These are phyloP conservation scores for Thuja plicata DNA, from an alignment of 83 land plant genomes.

Conservation along the genomic window DNA sequence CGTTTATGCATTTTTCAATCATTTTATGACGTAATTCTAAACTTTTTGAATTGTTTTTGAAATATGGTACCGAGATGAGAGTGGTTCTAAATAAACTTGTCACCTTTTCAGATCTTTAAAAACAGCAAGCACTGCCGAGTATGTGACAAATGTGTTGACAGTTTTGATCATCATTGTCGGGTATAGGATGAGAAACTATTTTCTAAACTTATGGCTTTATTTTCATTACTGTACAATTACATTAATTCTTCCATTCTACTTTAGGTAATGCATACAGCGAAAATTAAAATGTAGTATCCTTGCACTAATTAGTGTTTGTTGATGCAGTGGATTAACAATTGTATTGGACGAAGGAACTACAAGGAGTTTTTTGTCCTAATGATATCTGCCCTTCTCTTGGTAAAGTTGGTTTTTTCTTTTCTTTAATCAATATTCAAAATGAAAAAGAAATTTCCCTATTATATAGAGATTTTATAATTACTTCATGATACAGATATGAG, in stretches of 20 bases:
- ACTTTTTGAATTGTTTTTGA: neutral
- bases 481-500: neutral
- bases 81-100: neutral
- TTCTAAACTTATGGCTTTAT: neutral
- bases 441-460: neutral
- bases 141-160: constrained; percentile 92
- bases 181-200: constrained; percentile 28
- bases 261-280: neutral
- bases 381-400: constrained; percentile 80
- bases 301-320: neutral
- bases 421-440: neutral
- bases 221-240: neutral
- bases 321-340: constrained; percentile 97
- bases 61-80: neutral
- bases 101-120: constrained; percentile 63
- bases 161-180: constrained; percentile 96
- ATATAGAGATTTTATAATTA: neutral
- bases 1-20: neutral
- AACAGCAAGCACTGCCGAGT: constrained; percentile 93
- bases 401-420: constrained; percentile 23
- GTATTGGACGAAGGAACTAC: constrained; percentile 91
- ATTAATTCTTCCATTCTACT: neutral
- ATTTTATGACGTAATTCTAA: neutral
- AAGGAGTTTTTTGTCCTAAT: constrained; percentile 75
- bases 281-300: neutral